phyloP scores from a whole-genome alignment of 805 yeast species.

The Ogataea henricii region DNA sequence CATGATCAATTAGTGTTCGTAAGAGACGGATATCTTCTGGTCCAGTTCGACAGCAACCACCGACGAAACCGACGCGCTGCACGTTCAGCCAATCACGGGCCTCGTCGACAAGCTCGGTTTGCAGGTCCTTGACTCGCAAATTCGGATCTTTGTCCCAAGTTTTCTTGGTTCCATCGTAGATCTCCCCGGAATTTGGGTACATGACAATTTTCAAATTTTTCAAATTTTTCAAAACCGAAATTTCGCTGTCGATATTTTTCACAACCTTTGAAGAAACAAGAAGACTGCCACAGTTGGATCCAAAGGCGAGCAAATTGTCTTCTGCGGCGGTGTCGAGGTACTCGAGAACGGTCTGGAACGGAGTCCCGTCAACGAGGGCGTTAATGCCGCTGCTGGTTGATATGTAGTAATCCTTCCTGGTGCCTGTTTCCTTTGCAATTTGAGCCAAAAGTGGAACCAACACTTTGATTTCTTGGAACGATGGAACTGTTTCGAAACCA shows the following conservation, averaged over 20 bases:
- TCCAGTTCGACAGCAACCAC: conserved; percentile 77
- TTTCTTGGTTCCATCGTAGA: conserved; percentile 51
- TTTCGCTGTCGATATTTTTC: conserved; percentile 22
- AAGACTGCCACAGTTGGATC: conserved; percentile 69
- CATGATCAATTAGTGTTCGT: conserved; percentile 4
- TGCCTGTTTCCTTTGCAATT: conserved; percentile 15
- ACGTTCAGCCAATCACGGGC: conserved; percentile 42
- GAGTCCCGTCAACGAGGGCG: conserved; percentile 53
- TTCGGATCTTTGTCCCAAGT: conserved; percentile 38
- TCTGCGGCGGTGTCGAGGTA: conserved; percentile 25
- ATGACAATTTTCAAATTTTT: conserved; percentile 45
- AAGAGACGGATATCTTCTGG: conserved; percentile 45
- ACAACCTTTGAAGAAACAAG: conserved; percentile 44
- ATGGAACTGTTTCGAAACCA: conserved; percentile 76
- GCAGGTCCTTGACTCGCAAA: conserved; percentile 18
- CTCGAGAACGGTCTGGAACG: conserved; percentile 36
- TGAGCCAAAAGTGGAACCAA: conserved; percentile 44
- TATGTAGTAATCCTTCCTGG: conserved; percentile 25
- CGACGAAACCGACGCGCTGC: conserved; percentile 52
- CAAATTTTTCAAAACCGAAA: conserved; percentile 15
- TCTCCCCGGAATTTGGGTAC: conserved; percentile 79
- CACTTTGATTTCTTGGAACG: conserved; percentile 53
- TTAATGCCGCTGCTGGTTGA: conserved; percentile 43
- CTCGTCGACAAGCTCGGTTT: conserved; percentile 40
- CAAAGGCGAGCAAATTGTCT: conserved; percentile 45